Base-by-base conservation (phyloP, 129 eudicot species). In the Chrysanthemum makinoi region DNA sequence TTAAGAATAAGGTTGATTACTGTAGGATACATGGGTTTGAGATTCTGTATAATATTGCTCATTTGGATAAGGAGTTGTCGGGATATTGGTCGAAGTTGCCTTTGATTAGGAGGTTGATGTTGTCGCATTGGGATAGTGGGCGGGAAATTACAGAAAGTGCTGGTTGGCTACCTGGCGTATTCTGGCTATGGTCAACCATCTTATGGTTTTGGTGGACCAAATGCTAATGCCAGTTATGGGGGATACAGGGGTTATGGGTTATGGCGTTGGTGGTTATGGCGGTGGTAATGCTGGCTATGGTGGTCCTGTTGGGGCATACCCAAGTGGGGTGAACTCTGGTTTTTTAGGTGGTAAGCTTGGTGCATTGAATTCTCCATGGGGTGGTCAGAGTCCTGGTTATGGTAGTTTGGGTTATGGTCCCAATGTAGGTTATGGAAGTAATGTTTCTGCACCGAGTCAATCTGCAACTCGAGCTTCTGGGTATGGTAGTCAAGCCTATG, bases 21-120 rank as follows among this genome's bases (percentile, higher is more conserved):
- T 93, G 98, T 83, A 82, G 98, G 80, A 71, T 93, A 30, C 98
- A 93, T 72, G 98, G 96, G 67, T 89, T 93, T 75, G 98, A 93
- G 70, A 93, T 93, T 50, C 85, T 89, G 70, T 87, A 93, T 26
- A 93, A 93, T 76, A 83, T 89, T 88, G 98, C 96, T 46, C 95
- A 89, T 82, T 79, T 93, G 88, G 98, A 93, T 65, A 89, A 69
- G 58, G 98, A 89, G 65, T 77, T 93, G 30, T 80, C 96, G 0
- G 96, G 96, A 46, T 89, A 86, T 51, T 93, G 98, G 98, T 85
- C 98, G 0, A 89, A 93, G 72, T 46, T 93, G 84, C 98, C 98
- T 0, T 80, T 93, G 71, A 83, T 93, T 75, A 75, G 96, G 30
- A 78, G 87, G 61, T 55, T 93, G 49, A 89, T 93, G 98, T 26